These are phyloP conservation scores for Rachicladosporium sp. DNA, from an alignment of 2,329 filamentous ascomycete genomes.

Conservation along the genomic window DNA sequence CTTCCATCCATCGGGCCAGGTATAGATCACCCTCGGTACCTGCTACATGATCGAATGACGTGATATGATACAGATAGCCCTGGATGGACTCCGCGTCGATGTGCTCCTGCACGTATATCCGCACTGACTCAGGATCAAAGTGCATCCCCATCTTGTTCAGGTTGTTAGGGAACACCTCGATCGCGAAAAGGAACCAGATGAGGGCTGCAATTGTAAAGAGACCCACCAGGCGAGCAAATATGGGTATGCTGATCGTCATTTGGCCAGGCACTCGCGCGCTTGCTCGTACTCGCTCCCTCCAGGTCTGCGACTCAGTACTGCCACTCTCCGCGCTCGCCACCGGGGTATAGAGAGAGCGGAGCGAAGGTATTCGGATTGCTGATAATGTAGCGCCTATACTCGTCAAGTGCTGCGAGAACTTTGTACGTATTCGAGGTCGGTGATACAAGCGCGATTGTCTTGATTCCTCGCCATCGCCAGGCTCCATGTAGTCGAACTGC, in stretches of 20 bases:
- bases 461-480: constrained; percentile 14
- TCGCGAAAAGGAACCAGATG: constrained; percentile 75
- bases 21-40: constrained; percentile 90
- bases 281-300: constrained; percentile 1
- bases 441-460: constrained; percentile 19
- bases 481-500: constrained; percentile 75
- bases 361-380: constrained; percentile 39
- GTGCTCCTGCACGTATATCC: constrained; percentile 59
- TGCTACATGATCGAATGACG: constrained; percentile 76
- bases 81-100: constrained; percentile 53
- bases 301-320: neutral
- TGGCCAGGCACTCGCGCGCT: constrained; percentile 30
- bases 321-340: constrained; percentile 9
- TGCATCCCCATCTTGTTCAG: constrained; percentile 53
- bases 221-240: constrained; percentile 62
- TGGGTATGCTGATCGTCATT: constrained; percentile 45
- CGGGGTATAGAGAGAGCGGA: constrained; percentile 32
- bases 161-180: constrained; percentile 64
- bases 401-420: constrained; percentile 45
- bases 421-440: constrained; percentile 31
- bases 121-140: constrained; percentile 74
- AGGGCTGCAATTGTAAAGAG: constrained; percentile 63
- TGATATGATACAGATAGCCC: constrained; percentile 64
- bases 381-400: constrained; percentile 46
- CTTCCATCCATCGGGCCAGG: constrained; percentile 71